These are phyloP conservation scores for Cicer yamashitae DNA, from an alignment of 306 rosid genomes.

Conservation along the genomic window DNA sequence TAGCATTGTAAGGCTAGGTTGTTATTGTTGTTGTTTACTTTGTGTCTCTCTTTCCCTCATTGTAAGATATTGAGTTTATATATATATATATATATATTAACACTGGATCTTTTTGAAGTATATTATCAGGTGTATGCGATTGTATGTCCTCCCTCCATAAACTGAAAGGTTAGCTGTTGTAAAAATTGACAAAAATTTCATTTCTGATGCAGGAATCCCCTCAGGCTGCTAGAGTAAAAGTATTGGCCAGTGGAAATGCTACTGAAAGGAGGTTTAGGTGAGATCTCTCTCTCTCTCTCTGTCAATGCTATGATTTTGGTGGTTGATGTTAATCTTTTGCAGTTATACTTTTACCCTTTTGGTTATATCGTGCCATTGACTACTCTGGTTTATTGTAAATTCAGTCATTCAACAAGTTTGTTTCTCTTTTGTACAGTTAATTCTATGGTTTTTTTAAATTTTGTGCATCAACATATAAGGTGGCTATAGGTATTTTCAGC, in stretches of 20 bases:
- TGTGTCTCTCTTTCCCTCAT: background rate
- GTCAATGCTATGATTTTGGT: conserved; percentile 21
- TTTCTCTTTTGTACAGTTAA: background rate
- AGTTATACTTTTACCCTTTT: background rate
- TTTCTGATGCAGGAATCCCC: conserved; percentile 84
- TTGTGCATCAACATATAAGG: background rate
- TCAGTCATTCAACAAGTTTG: background rate
- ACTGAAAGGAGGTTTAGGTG: conserved; percentile 99
- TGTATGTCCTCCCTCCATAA: conserved; percentile 1
- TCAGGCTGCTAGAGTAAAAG: conserved; percentile 98
- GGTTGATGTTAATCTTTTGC: conserved; percentile 16
- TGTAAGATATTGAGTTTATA: conserved; percentile 7
- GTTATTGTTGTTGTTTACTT: background rate
- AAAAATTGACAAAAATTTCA: conserved; percentile 39
- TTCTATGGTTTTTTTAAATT: conserved; percentile 11
- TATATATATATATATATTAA: background rate
- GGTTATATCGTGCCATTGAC: background rate
- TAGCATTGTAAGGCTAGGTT: background rate
- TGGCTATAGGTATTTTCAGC: conserved; percentile 21
- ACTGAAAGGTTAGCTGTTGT: background rate
- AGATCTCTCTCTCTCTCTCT: conserved; percentile 23
- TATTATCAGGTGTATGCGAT: conserved; percentile 15
- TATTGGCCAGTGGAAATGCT: conserved; percentile 96
- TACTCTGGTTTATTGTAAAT: conserved; percentile 6
- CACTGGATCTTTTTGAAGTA: conserved; percentile 2